Conservation (phyloP, 768 basidiomycete species). For the Hericium alpestre region DNA sequence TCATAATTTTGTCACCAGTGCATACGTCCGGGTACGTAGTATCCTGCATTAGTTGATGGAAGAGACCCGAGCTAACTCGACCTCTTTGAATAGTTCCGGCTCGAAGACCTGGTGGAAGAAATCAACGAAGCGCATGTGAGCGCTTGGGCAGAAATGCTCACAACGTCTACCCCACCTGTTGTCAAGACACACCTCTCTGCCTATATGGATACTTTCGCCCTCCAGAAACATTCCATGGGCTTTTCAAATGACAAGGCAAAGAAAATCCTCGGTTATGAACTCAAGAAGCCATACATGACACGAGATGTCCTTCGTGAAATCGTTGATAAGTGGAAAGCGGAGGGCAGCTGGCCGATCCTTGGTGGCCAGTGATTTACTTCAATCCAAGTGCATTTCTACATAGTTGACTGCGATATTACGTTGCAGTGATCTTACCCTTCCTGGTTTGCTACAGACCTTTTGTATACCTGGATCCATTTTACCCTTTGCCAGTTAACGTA, state of each 20-base stretch:
- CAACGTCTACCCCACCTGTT: conserved; percentile 58
- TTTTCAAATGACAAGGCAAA: conserved; percentile 69
- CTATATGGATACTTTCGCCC: conserved; percentile 66
- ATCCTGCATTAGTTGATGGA: no score
- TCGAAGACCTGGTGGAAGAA: conserved; percentile 67
- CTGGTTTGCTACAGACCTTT: not conserved
- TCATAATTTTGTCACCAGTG: conserved; percentile 58
- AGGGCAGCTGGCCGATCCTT: conserved; percentile 39
- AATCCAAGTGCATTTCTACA: not conserved
- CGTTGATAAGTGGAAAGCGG: conserved; percentile 72
- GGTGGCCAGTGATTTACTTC: conserved; percentile 5
- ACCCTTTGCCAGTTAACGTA: no score
- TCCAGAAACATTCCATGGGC: conserved; percentile 60
- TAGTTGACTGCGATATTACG: not conserved
- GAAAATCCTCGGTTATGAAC: conserved; percentile 54
- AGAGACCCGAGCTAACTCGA: no score
- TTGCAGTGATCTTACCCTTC: not conserved
- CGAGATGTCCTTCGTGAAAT: conserved; percentile 55
- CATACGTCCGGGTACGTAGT: conserved; percentile 48
- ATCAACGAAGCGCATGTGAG: conserved; percentile 79
- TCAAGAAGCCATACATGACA: conserved; percentile 52
- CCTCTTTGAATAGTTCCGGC: conserved; percentile 34
- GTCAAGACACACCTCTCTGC: conserved; percentile 62
- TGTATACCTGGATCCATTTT: not conserved
- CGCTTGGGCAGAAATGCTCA: conserved; percentile 76